Conservation (phyloP, 495 filamentous ascomycete species). For the Talaromyces borbonicus region DNA sequence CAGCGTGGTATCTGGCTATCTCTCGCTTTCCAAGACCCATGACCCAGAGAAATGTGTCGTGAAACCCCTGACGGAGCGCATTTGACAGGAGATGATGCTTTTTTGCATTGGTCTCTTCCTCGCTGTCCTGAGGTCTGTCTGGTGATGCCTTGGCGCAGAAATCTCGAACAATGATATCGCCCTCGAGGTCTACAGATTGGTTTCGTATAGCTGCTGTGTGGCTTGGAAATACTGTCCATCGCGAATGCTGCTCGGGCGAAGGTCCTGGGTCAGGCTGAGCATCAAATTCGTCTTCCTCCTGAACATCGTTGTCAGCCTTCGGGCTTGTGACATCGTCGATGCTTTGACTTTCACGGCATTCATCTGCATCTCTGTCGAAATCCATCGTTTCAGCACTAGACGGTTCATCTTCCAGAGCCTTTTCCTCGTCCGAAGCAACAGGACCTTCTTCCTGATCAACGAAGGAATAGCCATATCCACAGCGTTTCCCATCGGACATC, state of each 20-base stretch:
- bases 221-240: slow-evolving; percentile 13
- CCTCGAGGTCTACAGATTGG: slow-evolving; percentile 4
- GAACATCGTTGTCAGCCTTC: background rate
- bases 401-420: background rate
- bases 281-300: background rate
- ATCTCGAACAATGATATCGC: slow-evolving; percentile 12
- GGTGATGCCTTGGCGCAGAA: slow-evolving; percentile 9
- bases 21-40: slow-evolving; percentile 5
- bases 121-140: background rate
- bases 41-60: slow-evolving; percentile 1
- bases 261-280: background rate
- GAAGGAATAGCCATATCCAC: slow-evolving; percentile 34
- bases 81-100: background rate
- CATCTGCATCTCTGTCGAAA: too few relatives aligned
- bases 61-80: slow-evolving; percentile 4
- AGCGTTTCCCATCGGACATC: slow-evolving; percentile 35
- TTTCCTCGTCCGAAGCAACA: background rate
- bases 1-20: slow-evolving; percentile 5
- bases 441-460: slow-evolving; percentile 15
- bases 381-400: too few relatives aligned
- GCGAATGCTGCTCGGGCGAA: background rate
- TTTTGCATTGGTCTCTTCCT: background rate
- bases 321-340: background rate
- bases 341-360: background rate
- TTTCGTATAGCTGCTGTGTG: slow-evolving; percentile 10